These are phyloP conservation scores for Rehmannia glutinosa DNA, from an alignment of 257 asterid genomes.

Conservation along the genomic window DNA sequence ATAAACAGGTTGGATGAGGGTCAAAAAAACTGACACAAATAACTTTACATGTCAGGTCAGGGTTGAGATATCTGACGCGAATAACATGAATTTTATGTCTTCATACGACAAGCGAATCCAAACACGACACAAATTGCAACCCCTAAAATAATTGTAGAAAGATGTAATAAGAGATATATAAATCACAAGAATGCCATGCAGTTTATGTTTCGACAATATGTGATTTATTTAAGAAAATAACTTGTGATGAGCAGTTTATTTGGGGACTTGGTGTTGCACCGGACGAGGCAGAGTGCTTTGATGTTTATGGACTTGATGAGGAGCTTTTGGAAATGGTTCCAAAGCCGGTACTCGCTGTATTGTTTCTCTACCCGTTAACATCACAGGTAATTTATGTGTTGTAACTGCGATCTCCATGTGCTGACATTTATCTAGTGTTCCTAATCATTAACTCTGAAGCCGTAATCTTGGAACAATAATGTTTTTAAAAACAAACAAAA, in stretches of 20 bases:
- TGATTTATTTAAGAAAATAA: not conserved
- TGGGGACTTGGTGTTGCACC: slow-evolving; percentile 90
- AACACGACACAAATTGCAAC: too few relatives aligned
- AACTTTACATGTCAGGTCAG: too few relatives aligned
- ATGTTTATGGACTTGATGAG: slow-evolving; percentile 93
- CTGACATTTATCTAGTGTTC: not conserved
- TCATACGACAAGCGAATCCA: too few relatives aligned
- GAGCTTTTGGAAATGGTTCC: slow-evolving; percentile 96
- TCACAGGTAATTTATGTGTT: slow-evolving; percentile 39
- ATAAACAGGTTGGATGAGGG: too few relatives aligned
- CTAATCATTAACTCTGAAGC: too few relatives aligned
- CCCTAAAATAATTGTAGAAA: too few relatives aligned
- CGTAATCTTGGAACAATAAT: not conserved
- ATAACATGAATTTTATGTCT: too few relatives aligned
- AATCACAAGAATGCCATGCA: not conserved
- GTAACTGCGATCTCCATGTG: not conserved
- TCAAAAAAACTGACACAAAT: too few relatives aligned
- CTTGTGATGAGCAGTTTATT: slow-evolving; percentile 54
- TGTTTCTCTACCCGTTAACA: slow-evolving; percentile 85
- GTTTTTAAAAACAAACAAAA: not conserved
- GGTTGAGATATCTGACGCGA: too few relatives aligned
- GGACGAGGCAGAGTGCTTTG: slow-evolving; percentile 78
- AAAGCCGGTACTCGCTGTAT: slow-evolving; percentile 83
- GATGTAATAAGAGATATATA: too few relatives aligned
- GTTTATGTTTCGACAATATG: not conserved